These are phyloP conservation scores for Cutaneotrichosporon sp. DNA, from an alignment of 1,284 basidiomycete genomes.

Conservation along the genomic window DNA sequence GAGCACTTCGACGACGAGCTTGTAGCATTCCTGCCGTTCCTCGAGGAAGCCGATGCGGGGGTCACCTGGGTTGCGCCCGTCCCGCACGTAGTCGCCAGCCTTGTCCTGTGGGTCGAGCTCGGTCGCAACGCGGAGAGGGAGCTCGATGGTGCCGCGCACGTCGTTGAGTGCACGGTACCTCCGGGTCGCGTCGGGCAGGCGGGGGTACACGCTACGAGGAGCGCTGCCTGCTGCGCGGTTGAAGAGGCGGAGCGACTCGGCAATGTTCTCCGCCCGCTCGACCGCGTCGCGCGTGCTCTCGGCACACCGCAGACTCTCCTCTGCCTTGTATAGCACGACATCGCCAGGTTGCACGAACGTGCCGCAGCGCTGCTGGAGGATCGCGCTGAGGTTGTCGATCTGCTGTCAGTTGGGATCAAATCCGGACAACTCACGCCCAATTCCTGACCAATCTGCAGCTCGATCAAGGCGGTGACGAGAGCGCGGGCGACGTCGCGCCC, in stretches of 20 bases:
- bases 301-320: conserved; percentile 88
- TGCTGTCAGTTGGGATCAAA: conserved; percentile 45
- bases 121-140: conserved; percentile 80
- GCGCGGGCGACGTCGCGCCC: conserved; percentile 80
- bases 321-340: conserved; percentile 96
- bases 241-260: conserved; percentile 81
- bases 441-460: conserved; percentile 95
- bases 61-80: conserved; percentile 63
- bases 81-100: conserved; percentile 74
- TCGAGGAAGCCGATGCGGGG: conserved; percentile 63
- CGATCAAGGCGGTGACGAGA: conserved; percentile 92
- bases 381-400: conserved; percentile 94
- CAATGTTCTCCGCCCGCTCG: conserved; percentile 72
- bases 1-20: conserved; percentile 76
- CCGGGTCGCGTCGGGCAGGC: conserved; percentile 76
- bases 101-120: conserved; percentile 74
- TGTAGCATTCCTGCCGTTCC: conserved; percentile 73
- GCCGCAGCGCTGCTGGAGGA: conserved; percentile 89
- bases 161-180: conserved; percentile 76
- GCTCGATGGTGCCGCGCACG: conserved; percentile 70
- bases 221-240: conserved; percentile 66
- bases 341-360: conserved; percentile 98
- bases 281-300: conserved; percentile 71
- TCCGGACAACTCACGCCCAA: conserved; percentile 67
- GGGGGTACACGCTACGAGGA: conserved; percentile 76